These are phyloP conservation scores for Rhizopogon salebrosus DNA, from an alignment of 768 basidiomycete genomes.

Conservation along the genomic window DNA sequence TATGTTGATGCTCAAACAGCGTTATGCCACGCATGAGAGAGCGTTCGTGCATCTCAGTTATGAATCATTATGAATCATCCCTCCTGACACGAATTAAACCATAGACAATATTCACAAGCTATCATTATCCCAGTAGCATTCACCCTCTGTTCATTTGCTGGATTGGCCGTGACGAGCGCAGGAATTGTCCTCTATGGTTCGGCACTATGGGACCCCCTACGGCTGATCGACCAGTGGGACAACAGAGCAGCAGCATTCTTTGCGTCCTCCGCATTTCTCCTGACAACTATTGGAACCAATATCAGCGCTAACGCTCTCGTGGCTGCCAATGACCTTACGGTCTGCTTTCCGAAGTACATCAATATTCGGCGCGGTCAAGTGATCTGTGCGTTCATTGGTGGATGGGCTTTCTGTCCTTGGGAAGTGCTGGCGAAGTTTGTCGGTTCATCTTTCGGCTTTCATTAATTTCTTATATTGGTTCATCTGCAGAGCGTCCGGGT, in stretches of 20 bases:
- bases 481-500: slow-evolving; percentile 45
- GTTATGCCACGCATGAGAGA: slow-evolving; percentile 67
- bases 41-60: slow-evolving; percentile 34
- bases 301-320: slow-evolving; percentile 59
- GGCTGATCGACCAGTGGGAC: slow-evolving; percentile 75
- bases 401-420: slow-evolving; percentile 87
- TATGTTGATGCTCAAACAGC: slow-evolving; percentile 30
- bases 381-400: slow-evolving; percentile 75
- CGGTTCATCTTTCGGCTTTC: neutral
- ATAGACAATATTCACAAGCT: slow-evolving; percentile 69
- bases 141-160: slow-evolving; percentile 71
- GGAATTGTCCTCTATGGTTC: slow-evolving; percentile 64
- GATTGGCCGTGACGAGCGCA: slow-evolving; percentile 77
- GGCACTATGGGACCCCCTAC: slow-evolving; percentile 68
- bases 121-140: slow-evolving; percentile 74
- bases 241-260: slow-evolving; percentile 87
- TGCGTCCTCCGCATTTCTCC: slow-evolving; percentile 63
- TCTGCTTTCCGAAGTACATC: slow-evolving; percentile 69
- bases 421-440: slow-evolving; percentile 57
- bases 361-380: slow-evolving; percentile 79
- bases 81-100: slow-evolving; percentile 1
- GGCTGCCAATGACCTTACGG: slow-evolving; percentile 84
- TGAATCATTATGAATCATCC: neutral
- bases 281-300: slow-evolving; percentile 32
- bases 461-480: neutral